Evolutionary conservation across 495 filamentous ascomycete species (phyloP), one percentile per base, ranked within the genome.

Genomic region (Penicillium lagena): DNA sequence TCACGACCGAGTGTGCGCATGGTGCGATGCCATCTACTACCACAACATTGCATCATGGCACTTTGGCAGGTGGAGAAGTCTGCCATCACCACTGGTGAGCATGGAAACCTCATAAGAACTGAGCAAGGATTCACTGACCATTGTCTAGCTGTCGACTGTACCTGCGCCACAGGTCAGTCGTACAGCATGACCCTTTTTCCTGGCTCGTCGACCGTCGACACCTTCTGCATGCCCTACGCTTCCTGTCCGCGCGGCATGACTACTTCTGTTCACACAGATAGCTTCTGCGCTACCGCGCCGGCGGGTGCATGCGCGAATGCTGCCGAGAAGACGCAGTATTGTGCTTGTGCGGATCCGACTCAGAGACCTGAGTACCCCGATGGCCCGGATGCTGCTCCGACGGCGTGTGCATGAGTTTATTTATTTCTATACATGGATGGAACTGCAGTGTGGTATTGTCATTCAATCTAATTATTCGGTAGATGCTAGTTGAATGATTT

Each of bases 1-100:
- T 63, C 12, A 63, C 58, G 1, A 58, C 52, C 2, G 48, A 52
- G 33, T 63, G 60, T 13, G 50, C 50, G 7, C 56, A 63, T 29
- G 60, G 60, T 2, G 55, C 46, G 4, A 35, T 55, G 35, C 38
- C 60, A 2, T 52, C 45, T 33, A 36, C 45, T 12, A 63, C 60
- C 0, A 43, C 40, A 10, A 63, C 60, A 0, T 32, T 59, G 1
- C 62, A 48, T 13, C 37, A 50, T 5, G 60, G 60, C 0, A 53
- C 40, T 2, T 35, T 63, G 12, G 55, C 49, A 1, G 60, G 38
- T 15, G 57, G 51, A 10, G 7, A 34, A 34, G 29, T 51, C 55
- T 1, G 56, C 52, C 13, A 39, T 47, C 7, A 44, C 59, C 5
- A 59, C 40, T 7, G 47, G 58, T 55, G 36, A 42, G 32, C n/a